Base-by-base conservation (phyloP, 441 rosid species). In the Euphorbia corollata region DNA sequence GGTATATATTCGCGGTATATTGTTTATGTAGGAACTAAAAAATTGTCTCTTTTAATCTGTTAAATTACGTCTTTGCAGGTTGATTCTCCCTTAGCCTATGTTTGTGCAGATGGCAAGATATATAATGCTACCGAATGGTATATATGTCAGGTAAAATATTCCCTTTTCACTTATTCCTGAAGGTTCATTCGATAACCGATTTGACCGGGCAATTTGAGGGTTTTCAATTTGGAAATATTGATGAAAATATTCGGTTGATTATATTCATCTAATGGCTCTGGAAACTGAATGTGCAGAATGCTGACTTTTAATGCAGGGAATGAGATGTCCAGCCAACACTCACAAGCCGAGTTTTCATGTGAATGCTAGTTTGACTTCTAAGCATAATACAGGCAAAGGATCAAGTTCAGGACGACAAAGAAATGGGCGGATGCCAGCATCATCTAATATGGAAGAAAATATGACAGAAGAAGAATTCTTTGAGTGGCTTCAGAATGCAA, bases 321-420 rank as follows among this genome's bases (percentile, higher is more conserved):
- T 91, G 98, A 86, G 94, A 80, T 94, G 92, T 79, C 82, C 85
- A 15, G 85, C 97, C n/a, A 91, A 94, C 78, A 86, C 89, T 1
- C 97, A 91, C 85, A 94, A 90, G 82, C 91, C 98, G 30, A 87
- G 94, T 76, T 94, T 94, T 77, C 99, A 94, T 59, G 97, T 94
- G 71, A 94, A 88, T 76, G 84, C 98, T 1, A 85, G 86, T 36
- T 68, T 86, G 22, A 81, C 85, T 45, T 66, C 87, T 39, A 91
- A 82, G 78, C 88, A 78, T 20, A 68, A 74, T 53, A 39, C 75
- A 1, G 43, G 83, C 68, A 82, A 87, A 77, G 96, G 89, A 77
- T 67, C 85, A 32, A 78, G 80, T 60, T 73, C 92, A 23, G 89
- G 88, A 50, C 89, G 88, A 50, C 89, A 81, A 71, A 87, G 79